A percentile compares a stretch with the other conserved stretches of the same genome.
phyloP scores from a whole-genome alignment of 108 stramenopile species.

The Cyclotella choctawhatcheeana region DNA sequence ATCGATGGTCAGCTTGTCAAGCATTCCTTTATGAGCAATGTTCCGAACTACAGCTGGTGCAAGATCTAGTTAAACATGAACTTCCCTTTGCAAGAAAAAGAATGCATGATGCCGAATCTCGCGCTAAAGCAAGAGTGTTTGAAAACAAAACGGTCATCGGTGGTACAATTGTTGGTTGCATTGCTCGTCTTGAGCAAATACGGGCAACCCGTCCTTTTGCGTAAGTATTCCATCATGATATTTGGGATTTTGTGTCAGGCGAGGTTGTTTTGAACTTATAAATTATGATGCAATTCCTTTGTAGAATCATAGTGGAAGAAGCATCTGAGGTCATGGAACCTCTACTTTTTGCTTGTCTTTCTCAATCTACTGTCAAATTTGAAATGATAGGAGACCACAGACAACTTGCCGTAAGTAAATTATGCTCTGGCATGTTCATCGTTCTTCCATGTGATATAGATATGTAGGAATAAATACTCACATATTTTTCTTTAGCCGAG shows the following conservation, averaged over 20 bases:
- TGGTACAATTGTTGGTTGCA: slow-evolving; percentile 60
- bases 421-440: no score
- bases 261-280: no score
- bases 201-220: slow-evolving; percentile 49
- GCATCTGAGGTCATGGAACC: slow-evolving; percentile 57
- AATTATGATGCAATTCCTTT: not conserved
- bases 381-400: slow-evolving; percentile 57
- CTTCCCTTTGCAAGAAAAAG: slow-evolving; percentile 30
- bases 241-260: no score
- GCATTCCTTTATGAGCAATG: slow-evolving; percentile 30
- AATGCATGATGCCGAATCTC: slow-evolving; percentile 34
- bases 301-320: slow-evolving; percentile 41
- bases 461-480: no score
- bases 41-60: not conserved
- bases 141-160: slow-evolving; percentile 50
- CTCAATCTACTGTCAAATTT: slow-evolving; percentile 44
- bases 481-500: no score
- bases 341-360: slow-evolving; percentile 45
- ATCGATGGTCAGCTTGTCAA: slow-evolving; percentile 49
- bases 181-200: slow-evolving; percentile 47
- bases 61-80: slow-evolving; percentile 13
- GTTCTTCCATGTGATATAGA: no score
- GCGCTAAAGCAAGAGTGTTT: slow-evolving; percentile 44
- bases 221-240: slow-evolving; percentile 8
- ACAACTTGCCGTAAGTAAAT: no score